A percentile compares a stretch with the other conserved stretches of the same genome.
phyloP scores from a whole-genome alignment of 2,329 filamentous ascomycete genomes.

The Diaporthe sp. region DNA sequence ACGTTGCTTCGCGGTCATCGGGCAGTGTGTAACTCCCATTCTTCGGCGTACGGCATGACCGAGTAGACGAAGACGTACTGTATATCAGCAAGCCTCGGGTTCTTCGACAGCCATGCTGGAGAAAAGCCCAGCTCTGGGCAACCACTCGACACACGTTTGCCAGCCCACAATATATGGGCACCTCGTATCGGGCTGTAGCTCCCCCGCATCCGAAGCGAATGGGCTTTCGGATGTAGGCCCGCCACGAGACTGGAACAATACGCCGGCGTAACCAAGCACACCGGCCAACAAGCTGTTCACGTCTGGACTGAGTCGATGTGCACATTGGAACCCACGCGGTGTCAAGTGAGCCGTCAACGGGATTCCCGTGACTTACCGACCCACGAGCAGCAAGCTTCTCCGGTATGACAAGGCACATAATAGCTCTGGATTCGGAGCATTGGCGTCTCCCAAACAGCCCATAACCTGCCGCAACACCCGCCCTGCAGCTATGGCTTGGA shows the following conservation, averaged over 20 bases:
- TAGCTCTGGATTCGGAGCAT: constrained; percentile 24
- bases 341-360: constrained; percentile 7
- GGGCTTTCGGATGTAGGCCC: neutral
- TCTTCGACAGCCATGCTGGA: neutral
- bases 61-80: neutral
- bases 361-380: constrained; percentile 2
- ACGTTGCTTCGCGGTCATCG: constrained; percentile 10
- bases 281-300: neutral
- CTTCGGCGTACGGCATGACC: neutral
- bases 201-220: constrained; percentile 16
- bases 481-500: constrained; percentile 25
- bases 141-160: neutral
- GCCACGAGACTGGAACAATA: constrained; percentile 10
- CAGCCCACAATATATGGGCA: constrained; percentile 20
- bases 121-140: neutral
- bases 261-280: neutral
- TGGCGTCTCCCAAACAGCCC: neutral
- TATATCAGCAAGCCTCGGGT: neutral
- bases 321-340: neutral
- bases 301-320: neutral
- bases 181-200: constrained; percentile 7
- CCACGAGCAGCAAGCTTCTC: constrained; percentile 22
- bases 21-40: neutral
- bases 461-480: constrained; percentile 10
- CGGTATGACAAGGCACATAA: constrained; percentile 29